phyloP scores from a whole-genome alignment of 2,329 filamentous ascomycete species.

The Neofusicoccum kwambonambiense region DNA sequence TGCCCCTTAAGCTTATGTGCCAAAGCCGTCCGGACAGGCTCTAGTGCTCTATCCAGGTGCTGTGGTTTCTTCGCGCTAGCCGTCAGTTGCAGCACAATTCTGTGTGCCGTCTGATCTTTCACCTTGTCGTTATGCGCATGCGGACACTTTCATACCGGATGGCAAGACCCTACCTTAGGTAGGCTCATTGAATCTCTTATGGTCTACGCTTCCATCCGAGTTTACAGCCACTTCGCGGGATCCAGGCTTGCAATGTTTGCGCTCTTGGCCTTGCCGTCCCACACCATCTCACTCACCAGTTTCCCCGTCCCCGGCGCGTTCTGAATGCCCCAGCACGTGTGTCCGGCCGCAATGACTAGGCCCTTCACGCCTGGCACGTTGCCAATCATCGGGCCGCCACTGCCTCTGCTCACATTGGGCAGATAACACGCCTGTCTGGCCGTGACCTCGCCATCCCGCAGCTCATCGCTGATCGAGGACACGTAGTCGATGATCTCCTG shows the following conservation, averaged over 20 bases:
- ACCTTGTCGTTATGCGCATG: no score
- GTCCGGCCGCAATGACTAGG: constrained; percentile 78
- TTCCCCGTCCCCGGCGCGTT: constrained; percentile 78
- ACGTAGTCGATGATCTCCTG: constrained; percentile 85
- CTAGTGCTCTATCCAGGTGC: no score
- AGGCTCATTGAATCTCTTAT: no score
- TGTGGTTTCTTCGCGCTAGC: no score
- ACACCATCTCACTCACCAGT: constrained; percentile 47
- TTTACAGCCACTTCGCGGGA: constrained; percentile 33
- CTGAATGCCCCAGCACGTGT: constrained; percentile 98
- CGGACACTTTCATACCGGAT: no score
- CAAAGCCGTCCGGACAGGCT: no score
- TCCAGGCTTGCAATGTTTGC: constrained; percentile 43
- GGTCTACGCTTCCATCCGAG: no score
- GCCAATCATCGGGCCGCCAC: constrained; percentile 78
- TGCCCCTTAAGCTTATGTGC: no score
- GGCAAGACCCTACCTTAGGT: no score
- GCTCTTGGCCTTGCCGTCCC: constrained; percentile 44
- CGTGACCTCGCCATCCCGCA: constrained; percentile 56
- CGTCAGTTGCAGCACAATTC: no score
- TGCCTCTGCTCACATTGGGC: constrained; percentile 63
- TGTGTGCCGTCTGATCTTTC: no score
- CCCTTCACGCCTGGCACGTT: constrained; percentile 66
- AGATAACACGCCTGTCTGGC: constrained; percentile 90
- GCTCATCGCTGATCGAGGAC: constrained; percentile 52